A percentile compares a stretch with the other conserved stretches of the same genome.
Evolutionary conservation across 179 eudicot species (phyloP).

Genomic region (Silene noctiflora): DNA sequence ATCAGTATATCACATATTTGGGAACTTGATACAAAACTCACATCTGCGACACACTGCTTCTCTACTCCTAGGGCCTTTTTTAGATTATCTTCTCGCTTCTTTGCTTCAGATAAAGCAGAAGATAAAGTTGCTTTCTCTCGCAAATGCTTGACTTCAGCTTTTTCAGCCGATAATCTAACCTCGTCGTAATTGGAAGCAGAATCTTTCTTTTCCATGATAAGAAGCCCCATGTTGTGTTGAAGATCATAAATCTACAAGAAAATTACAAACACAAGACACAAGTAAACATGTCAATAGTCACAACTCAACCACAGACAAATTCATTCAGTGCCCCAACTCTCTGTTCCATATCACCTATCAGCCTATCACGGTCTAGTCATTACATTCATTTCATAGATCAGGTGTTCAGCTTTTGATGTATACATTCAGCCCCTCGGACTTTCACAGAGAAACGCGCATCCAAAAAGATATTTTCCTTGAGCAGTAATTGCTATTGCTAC

Average conservation of each 20-base stretch:
- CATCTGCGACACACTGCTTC: slow-evolving; percentile 86
- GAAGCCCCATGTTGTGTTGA: slow-evolving; percentile 94
- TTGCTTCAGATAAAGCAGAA: slow-evolving; percentile 65
- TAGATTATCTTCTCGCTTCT: slow-evolving; percentile 69
- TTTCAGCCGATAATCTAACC: slow-evolving; percentile 50
- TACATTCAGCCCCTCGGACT: not conserved
- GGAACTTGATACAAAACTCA: slow-evolving; percentile 31
- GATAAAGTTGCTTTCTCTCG: slow-evolving; percentile 58
- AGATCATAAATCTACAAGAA: slow-evolving; percentile 64
- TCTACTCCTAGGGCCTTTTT: slow-evolving; percentile 82
- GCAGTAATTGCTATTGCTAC: not conserved
- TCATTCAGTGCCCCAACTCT: no score
- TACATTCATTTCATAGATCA: not conserved
- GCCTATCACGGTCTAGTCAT: not conserved
- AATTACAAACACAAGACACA: slow-evolving; percentile 8
- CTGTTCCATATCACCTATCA: not conserved
- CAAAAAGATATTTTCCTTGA: not conserved
- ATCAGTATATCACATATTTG: not conserved
- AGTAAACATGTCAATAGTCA: not conserved
- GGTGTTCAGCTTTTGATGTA: not conserved
- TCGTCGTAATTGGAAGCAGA: slow-evolving; percentile 73
- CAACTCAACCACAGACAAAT: not conserved
- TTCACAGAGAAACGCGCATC: not conserved
- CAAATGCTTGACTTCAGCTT: slow-evolving; percentile 50
- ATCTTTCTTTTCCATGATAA: slow-evolving; percentile 76